Base-by-base conservation (phyloP, 2,329 filamentous ascomycete species). In the Pseudofabraea citricarpa region DNA sequence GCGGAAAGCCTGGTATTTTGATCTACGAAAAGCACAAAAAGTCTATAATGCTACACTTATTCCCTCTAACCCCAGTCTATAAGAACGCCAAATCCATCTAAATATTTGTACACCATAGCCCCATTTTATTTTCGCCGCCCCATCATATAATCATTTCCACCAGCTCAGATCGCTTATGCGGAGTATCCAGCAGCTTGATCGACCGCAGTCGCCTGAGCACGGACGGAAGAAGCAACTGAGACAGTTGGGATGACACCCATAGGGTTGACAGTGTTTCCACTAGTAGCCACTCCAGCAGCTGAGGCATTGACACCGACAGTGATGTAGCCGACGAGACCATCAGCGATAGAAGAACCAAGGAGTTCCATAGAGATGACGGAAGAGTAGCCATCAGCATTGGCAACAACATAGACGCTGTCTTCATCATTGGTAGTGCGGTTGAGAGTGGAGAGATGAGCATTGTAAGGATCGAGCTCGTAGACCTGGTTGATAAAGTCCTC, bases 321-420 rank as follows among this genome's bases (percentile, higher is more conserved):
- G 29, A 64, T 57, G 24, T 65, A 66, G 3, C 59, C 59, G 15
- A 65, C 54, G 45, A 64, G 50, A 1, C 61, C 62, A 23, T 65
- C 64, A 21, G 47, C 50, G 16, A 61, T 40, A 40, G 61, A 53
- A 40, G 58, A 45, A 3, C 58, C 62, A 9, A 57, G 45, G 4
- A 60, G 48, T 16, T 60, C 53, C 20, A 64, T 50, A 2, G 31
- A 44, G 21, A 47, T 35, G 18, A 37, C 32, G 12, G 41, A 31
- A 3, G 45, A 41, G 23, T 41, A 41, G 15, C 41, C 45, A 41
- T 35, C 41, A 2, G 16, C 26, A 13, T 38, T 47, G 3, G 37
- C 24, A 27, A 8, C 16, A 5, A 36, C 27, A 10, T 43, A 45
- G 16, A 43, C 5, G 3, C 8, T 6, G 21, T 43, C 38, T 13